Evolutionary conservation across 2,329 filamentous ascomycete genomes (phyloP).

Genomic region (Calycina marina): DNA sequence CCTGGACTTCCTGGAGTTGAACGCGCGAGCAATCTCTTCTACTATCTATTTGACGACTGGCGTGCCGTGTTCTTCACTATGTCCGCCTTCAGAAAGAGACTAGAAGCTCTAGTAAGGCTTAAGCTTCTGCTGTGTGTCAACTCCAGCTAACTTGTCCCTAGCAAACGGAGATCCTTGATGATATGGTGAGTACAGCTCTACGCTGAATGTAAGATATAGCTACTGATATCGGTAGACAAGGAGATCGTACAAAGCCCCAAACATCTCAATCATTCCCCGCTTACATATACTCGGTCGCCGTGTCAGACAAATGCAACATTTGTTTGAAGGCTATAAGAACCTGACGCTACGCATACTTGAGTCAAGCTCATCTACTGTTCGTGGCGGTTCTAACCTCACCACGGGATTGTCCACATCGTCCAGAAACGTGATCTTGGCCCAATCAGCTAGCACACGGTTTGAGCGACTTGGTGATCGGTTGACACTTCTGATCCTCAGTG

Average conservation of each 20-base stretch:
- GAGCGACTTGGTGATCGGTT: conserved; percentile 43
- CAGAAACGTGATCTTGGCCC: conserved; percentile 23
- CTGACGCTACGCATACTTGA: conserved; percentile 42
- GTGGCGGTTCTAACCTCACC: conserved; percentile 26
- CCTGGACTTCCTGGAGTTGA: conserved; percentile 26
- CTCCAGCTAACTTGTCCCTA: conserved; percentile 2
- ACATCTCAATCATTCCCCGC: conserved; percentile 37
- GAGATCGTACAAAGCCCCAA: conserved; percentile 25
- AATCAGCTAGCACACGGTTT: conserved; percentile 40
- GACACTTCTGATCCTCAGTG: conserved; percentile 43
- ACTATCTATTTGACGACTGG: conserved; percentile 55
- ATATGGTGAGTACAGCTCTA: conserved; percentile 12
- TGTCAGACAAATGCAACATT: conserved; percentile 41
- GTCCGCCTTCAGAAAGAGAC: conserved; percentile 28
- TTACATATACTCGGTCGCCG: conserved; percentile 47
- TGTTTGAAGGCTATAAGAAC: conserved; percentile 45
- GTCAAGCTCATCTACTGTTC: conserved; percentile 4
- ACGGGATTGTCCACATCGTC: background rate
- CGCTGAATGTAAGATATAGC: background rate
- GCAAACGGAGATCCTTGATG: conserved; percentile 16
- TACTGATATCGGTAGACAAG: conserved; percentile 15
- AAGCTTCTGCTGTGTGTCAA: background rate
- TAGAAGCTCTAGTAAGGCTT: conserved; percentile 33
- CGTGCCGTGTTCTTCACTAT: conserved; percentile 42
- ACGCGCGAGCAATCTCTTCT: conserved; percentile 45